phyloP scores from a whole-genome alignment of 2,329 filamentous ascomycete genomes.

The Escovopsis weberi region DNA sequence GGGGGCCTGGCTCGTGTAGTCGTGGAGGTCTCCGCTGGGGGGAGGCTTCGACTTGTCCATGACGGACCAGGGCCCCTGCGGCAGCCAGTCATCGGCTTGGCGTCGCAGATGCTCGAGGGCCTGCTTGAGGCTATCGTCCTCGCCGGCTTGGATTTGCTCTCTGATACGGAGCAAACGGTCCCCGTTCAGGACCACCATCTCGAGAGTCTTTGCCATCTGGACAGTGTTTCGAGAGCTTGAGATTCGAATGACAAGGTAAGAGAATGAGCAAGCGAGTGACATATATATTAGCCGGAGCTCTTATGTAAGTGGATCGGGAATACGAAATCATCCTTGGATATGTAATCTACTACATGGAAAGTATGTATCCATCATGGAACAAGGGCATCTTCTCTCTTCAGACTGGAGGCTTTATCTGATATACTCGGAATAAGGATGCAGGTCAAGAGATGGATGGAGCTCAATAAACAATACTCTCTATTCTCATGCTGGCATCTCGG shows the following conservation, averaged over 20 bases:
- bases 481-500: too few relatives aligned
- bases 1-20: constrained; percentile 5
- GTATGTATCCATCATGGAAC: too few relatives aligned
- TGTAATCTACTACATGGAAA: too few relatives aligned
- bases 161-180: neutral
- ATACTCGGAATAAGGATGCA: too few relatives aligned
- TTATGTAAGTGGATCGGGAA: too few relatives aligned
- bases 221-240: too few relatives aligned
- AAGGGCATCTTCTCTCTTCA: too few relatives aligned
- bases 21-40: constrained; percentile 3
- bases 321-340: too few relatives aligned
- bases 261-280: too few relatives aligned
- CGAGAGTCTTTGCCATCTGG: neutral
- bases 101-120: neutral
- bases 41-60: constrained; percentile 3
- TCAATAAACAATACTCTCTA: neutral
- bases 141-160: neutral
- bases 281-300: too few relatives aligned
- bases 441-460: neutral
- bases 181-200: constrained; percentile 3
- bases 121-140: neutral
- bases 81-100: constrained; percentile 3
- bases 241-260: too few relatives aligned
- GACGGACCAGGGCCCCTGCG: constrained; percentile 4
- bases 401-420: too few relatives aligned